Conservation (phyloP, 108 stramenopile genomes). For the Nitzschia putrida region DNA sequence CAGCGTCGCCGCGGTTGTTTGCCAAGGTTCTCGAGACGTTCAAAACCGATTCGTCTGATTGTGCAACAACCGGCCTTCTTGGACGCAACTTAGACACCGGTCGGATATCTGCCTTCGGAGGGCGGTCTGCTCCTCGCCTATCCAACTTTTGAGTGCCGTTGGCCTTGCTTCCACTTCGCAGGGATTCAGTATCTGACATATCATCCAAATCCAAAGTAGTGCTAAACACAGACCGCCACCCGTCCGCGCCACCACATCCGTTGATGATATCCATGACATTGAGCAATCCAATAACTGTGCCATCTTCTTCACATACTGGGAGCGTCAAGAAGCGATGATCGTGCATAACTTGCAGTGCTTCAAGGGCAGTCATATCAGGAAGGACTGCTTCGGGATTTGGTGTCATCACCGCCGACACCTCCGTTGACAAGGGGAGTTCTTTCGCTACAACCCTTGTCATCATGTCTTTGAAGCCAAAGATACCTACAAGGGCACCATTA, state of each 20-base stretch:
- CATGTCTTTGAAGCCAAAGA: slow-evolving; percentile 94
- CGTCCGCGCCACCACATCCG: slow-evolving; percentile 74
- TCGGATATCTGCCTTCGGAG: slow-evolving; percentile 16
- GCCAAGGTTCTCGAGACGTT: slow-evolving; percentile 56
- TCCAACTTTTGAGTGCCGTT: slow-evolving; percentile 28
- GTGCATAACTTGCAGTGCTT: slow-evolving; percentile 91
- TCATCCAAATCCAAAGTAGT: slow-evolving; percentile 71
- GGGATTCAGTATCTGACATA: slow-evolving; percentile 54
- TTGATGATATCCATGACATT: slow-evolving; percentile 94
- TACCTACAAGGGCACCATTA: slow-evolving; percentile 77
- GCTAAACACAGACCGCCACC: slow-evolving; percentile 82
- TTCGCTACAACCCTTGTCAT: slow-evolving; percentile 89
- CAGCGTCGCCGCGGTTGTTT: slow-evolving; percentile 68
- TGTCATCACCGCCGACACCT: slow-evolving; percentile 89
- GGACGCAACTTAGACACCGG: slow-evolving; percentile 78
- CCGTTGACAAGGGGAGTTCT: slow-evolving; percentile 76
- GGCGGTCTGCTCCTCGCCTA: slow-evolving; percentile 56
- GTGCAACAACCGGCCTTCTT: slow-evolving; percentile 60
- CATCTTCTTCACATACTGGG: slow-evolving; percentile 83
- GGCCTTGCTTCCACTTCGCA: slow-evolving; percentile 31
- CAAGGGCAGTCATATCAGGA: slow-evolving; percentile 84
- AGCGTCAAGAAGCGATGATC: slow-evolving; percentile 90
- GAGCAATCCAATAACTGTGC: slow-evolving; percentile 86
- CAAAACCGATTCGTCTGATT: slow-evolving; percentile 46
- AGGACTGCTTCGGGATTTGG: slow-evolving; percentile 86